Conservation (phyloP, 805 yeast genomes). For the Priceomyces melissophilus region DNA sequence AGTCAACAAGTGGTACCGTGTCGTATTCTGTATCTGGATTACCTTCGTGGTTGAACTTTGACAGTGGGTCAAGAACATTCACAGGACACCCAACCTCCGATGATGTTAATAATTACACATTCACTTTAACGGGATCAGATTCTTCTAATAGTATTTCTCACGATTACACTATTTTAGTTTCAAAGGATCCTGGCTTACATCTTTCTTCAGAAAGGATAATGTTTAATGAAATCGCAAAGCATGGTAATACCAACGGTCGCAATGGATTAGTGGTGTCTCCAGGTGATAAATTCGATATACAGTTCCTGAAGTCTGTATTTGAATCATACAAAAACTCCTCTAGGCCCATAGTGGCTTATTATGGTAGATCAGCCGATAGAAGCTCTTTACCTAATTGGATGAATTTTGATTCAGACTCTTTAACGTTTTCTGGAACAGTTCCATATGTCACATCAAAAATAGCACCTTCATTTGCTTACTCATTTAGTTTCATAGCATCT, state of each 20-base stretch:
- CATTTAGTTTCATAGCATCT: conserved; percentile 72
- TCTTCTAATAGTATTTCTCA: conserved; percentile 45
- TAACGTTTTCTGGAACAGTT: conserved; percentile 81
- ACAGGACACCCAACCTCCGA: conserved; percentile 60
- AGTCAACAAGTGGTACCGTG: conserved; percentile 40
- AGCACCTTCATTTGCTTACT: conserved; percentile 79
- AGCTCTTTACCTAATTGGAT: conserved; percentile 93
- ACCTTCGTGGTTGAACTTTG: conserved; percentile 82
- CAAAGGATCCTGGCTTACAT: conserved; percentile 53
- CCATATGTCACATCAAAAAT: conserved; percentile 81
- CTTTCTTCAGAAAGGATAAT: conserved; percentile 42
- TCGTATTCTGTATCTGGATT: conserved; percentile 53
- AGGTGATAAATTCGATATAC: conserved; percentile 60
- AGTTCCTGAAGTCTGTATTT: conserved; percentile 64
- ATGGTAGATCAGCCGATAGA: conserved; percentile 77
- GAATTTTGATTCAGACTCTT: conserved; percentile 54
- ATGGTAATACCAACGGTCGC: conserved; percentile 75
- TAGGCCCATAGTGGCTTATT: conserved; percentile 58
- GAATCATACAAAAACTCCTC: conserved; percentile 39
- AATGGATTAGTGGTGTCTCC: conserved; percentile 73
- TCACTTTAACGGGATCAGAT: conserved; percentile 56
- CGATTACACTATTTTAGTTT: conserved; percentile 58
- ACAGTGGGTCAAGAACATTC: conserved; percentile 54
- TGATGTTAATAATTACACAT: conserved; percentile 40
- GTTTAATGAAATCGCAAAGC: conserved; percentile 51